phyloP scores from a whole-genome alignment of 371 early-diverging fungal genomes.

The Actinomucor elegans region DNA sequence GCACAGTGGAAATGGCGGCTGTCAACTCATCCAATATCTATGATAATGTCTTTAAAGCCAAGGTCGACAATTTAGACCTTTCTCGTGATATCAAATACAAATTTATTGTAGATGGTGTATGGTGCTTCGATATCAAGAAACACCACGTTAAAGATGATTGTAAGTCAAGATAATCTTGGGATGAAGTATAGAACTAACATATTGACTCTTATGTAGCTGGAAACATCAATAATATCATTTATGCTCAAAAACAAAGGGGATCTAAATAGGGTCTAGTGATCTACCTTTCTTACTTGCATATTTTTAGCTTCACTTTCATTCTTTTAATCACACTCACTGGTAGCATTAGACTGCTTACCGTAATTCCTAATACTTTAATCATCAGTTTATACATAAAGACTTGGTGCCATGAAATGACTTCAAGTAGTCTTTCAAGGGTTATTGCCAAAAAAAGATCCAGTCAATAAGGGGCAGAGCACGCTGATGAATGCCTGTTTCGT shows the following conservation, averaged over 20 bases:
- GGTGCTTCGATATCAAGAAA: constrained; percentile 38
- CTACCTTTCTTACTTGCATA: too few relatives aligned
- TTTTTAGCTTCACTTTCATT: too few relatives aligned
- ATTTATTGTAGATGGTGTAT: constrained; percentile 47
- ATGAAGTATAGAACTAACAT: not conserved
- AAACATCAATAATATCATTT: constrained; percentile 39
- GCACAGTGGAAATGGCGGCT: constrained; percentile 8
- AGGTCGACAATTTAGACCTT: constrained; percentile 17
- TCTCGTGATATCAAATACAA: constrained; percentile 31
- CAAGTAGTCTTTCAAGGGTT: too few relatives aligned
- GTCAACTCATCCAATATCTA: not conserved
- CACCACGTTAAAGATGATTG: constrained; percentile 1
- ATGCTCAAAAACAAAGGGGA: constrained; percentile 12
- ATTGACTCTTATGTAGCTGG: constrained; percentile 17
- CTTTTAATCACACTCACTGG: too few relatives aligned
- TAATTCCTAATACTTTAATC: too few relatives aligned
- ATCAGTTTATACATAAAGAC: too few relatives aligned
- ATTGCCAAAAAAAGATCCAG: too few relatives aligned
- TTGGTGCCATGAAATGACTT: too few relatives aligned
- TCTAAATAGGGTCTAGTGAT: too few relatives aligned
- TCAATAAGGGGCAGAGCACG: too few relatives aligned
- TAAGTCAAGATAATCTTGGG: not conserved
- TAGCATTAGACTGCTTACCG: too few relatives aligned
- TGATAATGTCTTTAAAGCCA: not conserved
- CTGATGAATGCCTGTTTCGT: too few relatives aligned